Percentiles rank a stretch among this genome's conserved stretches.
These are phyloP conservation scores for Colletotrichum kahawae DNA, from an alignment of 2,329 filamentous ascomycete genomes.

Conservation along the genomic window DNA sequence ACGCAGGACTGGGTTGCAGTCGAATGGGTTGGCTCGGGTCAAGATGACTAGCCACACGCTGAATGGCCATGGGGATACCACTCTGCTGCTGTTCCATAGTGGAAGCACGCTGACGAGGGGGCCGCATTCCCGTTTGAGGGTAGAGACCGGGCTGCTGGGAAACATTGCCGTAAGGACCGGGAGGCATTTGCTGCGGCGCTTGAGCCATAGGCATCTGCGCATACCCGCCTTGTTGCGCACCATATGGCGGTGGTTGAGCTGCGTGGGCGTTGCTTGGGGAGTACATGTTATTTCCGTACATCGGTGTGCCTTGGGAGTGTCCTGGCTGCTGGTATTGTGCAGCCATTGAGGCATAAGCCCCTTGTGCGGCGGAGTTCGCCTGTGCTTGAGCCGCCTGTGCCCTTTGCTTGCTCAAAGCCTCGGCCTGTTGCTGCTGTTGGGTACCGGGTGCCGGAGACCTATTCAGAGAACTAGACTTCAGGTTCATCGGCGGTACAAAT, in stretches of 20 bases:
- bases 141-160: constrained; percentile 65
- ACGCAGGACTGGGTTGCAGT: constrained; percentile 92
- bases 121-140: constrained; percentile 67
- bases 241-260: constrained; percentile 79
- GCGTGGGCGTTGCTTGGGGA: constrained; percentile 59
- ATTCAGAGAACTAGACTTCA: constrained; percentile 85
- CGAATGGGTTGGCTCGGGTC: constrained; percentile 95
- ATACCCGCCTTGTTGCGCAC: constrained; percentile 73
- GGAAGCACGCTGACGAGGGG: constrained; percentile 85
- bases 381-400: constrained; percentile 75
- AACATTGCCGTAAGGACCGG: constrained; percentile 65
- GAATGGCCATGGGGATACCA: constrained; percentile 89
- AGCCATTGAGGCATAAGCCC: constrained; percentile 63
- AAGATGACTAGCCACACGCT: constrained; percentile 93
- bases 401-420: constrained; percentile 91
- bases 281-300: constrained; percentile 89
- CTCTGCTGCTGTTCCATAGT: constrained; percentile 96
- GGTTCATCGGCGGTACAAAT: constrained; percentile 95
- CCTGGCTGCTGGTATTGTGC: constrained; percentile 52
- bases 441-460: constrained; percentile 91
- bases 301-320: constrained; percentile 60
- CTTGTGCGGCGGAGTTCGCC: constrained; percentile 67
- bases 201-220: constrained; percentile 76
- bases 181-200: constrained; percentile 68
- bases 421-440: constrained; percentile 94